These are phyloP conservation scores for Jacaranda copaia DNA, from an alignment of 257 asterid species.

Conservation along the genomic window DNA sequence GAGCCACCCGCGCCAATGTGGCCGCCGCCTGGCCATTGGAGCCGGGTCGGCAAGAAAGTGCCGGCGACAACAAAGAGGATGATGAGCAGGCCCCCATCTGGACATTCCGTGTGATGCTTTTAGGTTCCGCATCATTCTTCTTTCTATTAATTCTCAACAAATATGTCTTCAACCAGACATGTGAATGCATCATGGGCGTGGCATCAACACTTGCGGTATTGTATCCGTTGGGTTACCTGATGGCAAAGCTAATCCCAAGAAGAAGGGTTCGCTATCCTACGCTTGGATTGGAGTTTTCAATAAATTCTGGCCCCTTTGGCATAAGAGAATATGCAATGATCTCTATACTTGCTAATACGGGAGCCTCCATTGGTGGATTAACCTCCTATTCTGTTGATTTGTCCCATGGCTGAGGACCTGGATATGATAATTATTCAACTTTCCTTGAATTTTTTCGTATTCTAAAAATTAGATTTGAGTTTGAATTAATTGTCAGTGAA, in stretches of 20 bases:
- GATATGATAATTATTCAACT: too few species aligned
- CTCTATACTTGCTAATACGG: conserved; percentile 65
- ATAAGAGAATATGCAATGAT: conserved; percentile 65
- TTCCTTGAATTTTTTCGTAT: too few species aligned
- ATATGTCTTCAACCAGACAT: conserved; percentile 50
- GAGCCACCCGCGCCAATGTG: conserved; percentile 17
- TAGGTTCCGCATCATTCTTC: conserved; percentile 59
- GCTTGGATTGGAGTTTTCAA: conserved; percentile 56
- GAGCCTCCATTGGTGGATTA: conserved; percentile 66
- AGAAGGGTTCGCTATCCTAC: conserved; percentile 48
- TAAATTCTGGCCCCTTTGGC: conserved; percentile 68
- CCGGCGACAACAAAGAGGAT: background rate
- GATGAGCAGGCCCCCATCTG: conserved; percentile 50
- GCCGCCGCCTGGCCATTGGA: background rate
- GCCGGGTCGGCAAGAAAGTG: background rate
- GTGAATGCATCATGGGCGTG: conserved; percentile 66
- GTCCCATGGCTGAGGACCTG: background rate
- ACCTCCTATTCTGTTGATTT: conserved; percentile 50
- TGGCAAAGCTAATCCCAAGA: conserved; percentile 58
- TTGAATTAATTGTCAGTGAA: too few species aligned
- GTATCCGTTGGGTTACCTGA: conserved; percentile 52
- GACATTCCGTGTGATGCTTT: conserved; percentile 64
- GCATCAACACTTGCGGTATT: conserved; percentile 36
- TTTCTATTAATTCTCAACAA: conserved; percentile 53
- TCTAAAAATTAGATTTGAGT: too few species aligned